Conservation (phyloP, 1,139 yeast genomes). For the Yamadazyma conglobata region DNA sequence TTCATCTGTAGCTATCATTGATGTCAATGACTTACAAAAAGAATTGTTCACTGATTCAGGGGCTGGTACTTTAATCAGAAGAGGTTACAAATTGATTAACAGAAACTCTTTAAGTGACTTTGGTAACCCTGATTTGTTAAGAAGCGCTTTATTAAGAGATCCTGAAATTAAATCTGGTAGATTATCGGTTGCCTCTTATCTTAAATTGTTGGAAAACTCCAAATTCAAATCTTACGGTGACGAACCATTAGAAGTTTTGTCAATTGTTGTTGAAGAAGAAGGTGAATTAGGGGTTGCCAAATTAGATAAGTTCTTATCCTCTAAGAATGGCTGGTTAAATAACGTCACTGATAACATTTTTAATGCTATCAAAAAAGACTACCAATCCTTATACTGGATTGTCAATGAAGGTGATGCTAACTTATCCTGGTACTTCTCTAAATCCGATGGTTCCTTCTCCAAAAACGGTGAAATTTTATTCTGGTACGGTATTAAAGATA, state of each 20-base stretch:
- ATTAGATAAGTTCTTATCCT: slow-evolving; percentile 81
- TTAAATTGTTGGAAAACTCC: slow-evolving; percentile 62
- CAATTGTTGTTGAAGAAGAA: slow-evolving; percentile 58
- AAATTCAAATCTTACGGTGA: slow-evolving; percentile 85
- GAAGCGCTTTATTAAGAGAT: slow-evolving; percentile 75
- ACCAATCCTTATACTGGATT: slow-evolving; percentile 74
- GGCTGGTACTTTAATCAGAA: slow-evolving; percentile 96
- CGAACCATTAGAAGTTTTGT: slow-evolving; percentile 92
- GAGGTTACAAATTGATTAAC: slow-evolving; percentile 86
- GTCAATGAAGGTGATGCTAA: slow-evolving; percentile 89
- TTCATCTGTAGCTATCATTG: slow-evolving; percentile 95
- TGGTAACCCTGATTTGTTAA: slow-evolving; percentile 69
- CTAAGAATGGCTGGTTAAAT: slow-evolving; percentile 94
- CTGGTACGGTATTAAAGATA: slow-evolving; percentile 87
- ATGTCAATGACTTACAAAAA: slow-evolving; percentile 91
- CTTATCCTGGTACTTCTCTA: slow-evolving; percentile 86
- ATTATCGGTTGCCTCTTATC: slow-evolving; percentile 76
- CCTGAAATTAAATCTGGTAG: slow-evolving; percentile 69
- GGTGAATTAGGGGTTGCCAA: slow-evolving; percentile 48
- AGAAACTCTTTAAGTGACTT: slow-evolving; percentile 69
- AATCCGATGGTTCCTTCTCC: slow-evolving; percentile 91
- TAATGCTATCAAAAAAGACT: slow-evolving; percentile 75
- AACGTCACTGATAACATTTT: slow-evolving; percentile 95
- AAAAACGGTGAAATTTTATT: slow-evolving; percentile 86
- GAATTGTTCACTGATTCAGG: slow-evolving; percentile 98